A percentile compares a stretch with the other conserved stretches of the same genome.
Conservation (phyloP, 371 early-diverging fungal species). For the Phascolomyces articulosus region DNA sequence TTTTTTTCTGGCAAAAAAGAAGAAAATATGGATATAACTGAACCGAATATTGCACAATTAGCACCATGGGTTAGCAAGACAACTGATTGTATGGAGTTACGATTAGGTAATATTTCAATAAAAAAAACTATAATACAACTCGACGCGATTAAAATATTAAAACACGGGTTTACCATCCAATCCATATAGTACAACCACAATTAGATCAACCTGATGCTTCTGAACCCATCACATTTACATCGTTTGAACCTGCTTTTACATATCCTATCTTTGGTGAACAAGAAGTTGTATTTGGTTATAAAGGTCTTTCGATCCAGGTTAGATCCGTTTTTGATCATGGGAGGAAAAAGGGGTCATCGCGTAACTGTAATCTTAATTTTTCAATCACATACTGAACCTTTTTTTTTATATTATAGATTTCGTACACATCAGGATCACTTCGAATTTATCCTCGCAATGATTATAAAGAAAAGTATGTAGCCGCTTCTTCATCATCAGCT, state of each 20-base stretch:
- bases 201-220: conserved; percentile 1
- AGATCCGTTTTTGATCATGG: neutral
- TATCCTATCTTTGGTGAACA: conserved; percentile 92
- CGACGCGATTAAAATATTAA: neutral
- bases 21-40: conserved; percentile 16
- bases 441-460: conserved; percentile 66
- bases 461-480: conserved; percentile 52
- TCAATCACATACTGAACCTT: neutral
- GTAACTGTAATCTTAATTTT: too few species aligned
- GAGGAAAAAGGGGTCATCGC: too few species aligned
- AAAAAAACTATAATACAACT: neutral
- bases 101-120: conserved; percentile 10
- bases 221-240: conserved; percentile 16
- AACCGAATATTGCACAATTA: conserved; percentile 15
- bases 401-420: conserved; percentile 48
- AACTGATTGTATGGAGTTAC: conserved; percentile 23
- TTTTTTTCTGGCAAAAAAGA: too few species aligned
- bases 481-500: conserved; percentile 13
- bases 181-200: conserved; percentile 17
- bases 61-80: conserved; percentile 38
- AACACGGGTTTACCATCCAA: neutral
- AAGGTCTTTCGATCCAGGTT: conserved; percentile 74
- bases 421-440: conserved; percentile 81
- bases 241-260: conserved; percentile 78
- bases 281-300: conserved; percentile 88